These are phyloP conservation scores for Rhodotorula sp. DNA, from an alignment of 1,284 basidiomycete species.

Conservation along the genomic window DNA sequence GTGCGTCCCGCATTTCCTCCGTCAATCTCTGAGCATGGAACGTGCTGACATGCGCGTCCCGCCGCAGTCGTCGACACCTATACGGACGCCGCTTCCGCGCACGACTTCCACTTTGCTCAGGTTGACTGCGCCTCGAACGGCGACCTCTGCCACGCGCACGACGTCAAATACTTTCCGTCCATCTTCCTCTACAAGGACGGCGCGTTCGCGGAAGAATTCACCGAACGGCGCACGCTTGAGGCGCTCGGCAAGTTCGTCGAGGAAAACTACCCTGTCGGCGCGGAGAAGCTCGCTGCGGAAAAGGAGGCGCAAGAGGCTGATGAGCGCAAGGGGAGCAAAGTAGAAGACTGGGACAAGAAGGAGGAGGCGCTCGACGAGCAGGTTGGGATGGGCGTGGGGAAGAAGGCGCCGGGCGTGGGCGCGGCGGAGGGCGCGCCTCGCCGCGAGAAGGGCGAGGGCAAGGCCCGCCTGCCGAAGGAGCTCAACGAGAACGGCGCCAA, in stretches of 20 bases:
- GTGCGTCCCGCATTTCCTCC: not conserved
- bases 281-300: constrained; percentile 46
- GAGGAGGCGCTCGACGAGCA: constrained; percentile 3
- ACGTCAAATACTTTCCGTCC: constrained; percentile 74
- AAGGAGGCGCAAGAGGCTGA: constrained; percentile 53
- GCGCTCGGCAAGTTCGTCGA: constrained; percentile 60
- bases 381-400: not conserved
- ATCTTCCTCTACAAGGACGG: constrained; percentile 73
- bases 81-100: constrained; percentile 59
- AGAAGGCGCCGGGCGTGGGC: not conserved
- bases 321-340: constrained; percentile 13
- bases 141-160: constrained; percentile 74
- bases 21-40: not conserved
- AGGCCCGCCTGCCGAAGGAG: constrained; percentile 20
- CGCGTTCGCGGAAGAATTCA: constrained; percentile 61
- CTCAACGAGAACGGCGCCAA: not conserved
- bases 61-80: constrained; percentile 60
- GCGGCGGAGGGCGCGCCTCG: not conserved
- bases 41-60: not conserved
- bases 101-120: constrained; percentile 72
- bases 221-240: constrained; percentile 59
- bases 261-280: constrained; percentile 46
- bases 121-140: constrained; percentile 82
- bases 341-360: constrained; percentile 4
- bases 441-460: constrained; percentile 3